Base-by-base conservation (phyloP, 1,284 basidiomycete species). In the Entoloma clypeatum region DNA sequence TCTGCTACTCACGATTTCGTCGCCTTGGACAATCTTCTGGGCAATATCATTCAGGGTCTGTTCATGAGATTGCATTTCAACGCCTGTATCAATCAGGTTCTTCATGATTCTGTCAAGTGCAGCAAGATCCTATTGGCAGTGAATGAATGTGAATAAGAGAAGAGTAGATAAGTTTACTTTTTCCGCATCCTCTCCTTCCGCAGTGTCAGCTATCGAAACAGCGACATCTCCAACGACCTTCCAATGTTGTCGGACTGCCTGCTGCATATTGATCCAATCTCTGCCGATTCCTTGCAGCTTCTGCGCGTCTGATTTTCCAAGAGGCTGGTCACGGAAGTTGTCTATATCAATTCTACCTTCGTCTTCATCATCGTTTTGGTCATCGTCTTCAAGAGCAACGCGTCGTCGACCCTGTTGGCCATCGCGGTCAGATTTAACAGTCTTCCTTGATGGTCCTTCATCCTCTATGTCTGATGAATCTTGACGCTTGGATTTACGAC, bases 381-480 rank as follows among this genome's bases (percentile, higher is more conserved):
- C 51, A 11, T 47, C 58, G 3, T 64, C 63, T 1, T 63, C 66
- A n/a, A n/a, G n/a, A n/a, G n/a, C n/a, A n/a, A 42, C 44, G 36
- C 61, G 62, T 42, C 63, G 66, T 43, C 58, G 63, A 3, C 63
- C 61, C 38, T 63, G 67, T 17, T 67, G 58, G 8, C 71, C 71
- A 27, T 70, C 71, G 16, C 68, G 68, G 14, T 74, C 72, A 14
- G 74, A 75, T 38, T 73, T 73, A 8, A 71, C 70, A 8, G 64
- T 65, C 21, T 60, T 63, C 16, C 56, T 59, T 19, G 65, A 64
- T 5, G 60, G 54, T 2, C 59, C 59, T 2, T 71, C 71, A 29
- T 81, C 79, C 52, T 84, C 81, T 25, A 84, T 83, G 41, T 83
- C 81, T n/a, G 72, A 75, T 4, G 74, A 71, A 2, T 67, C 62